Evolutionary conservation across 2,329 filamentous ascomycete species (phyloP), one percentile per base, ranked within the genome.

Genomic region (Monosporascus sp.): DNA sequence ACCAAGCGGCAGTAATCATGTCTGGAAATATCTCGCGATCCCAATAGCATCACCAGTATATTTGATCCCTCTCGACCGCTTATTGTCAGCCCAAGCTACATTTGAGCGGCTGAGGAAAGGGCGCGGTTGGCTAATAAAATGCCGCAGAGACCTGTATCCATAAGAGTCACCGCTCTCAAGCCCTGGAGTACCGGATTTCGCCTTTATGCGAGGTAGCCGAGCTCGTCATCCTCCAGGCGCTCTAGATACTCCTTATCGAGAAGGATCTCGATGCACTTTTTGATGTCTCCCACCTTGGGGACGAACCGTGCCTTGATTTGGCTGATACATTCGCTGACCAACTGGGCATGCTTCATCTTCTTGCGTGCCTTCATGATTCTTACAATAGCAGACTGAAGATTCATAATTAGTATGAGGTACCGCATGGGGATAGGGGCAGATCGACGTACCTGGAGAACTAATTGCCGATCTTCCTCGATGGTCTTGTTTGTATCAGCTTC

Each of bases 281-380:
- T 99, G 82, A 99, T 99, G 64, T 99, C 94, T 17, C 84, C 80
- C 31, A 99, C 82, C 75, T 96, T 96, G 41, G 94, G 94, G 54
- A 91, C 86, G 73, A 99, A 99, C 41, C 94, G 89, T 43, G 85
- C 86, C 70, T 89, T 90, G 71, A 99, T 97, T 73, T 97, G 94
- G 67, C 87, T 88, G 70, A 99, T 97, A 24, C 92, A 95, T 74
- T 99, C 94, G 67, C 90, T 87, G 51, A 99, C 91, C 14, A 99
- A 86, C 68, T 94, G 88, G 57, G 87, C 86, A 74, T 99, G 93
- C 83, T 97, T 97, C 90, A 97, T 95, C 76, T 88, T 90, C 85
- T 99, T 97, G 56, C 94, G 88, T 3, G 93, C 95, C 78, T 99
- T 99, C 94, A 99, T 99, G 77, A 99, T 97, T 67, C 94, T 90